Conservation (phyloP, 306 rosid genomes). For the Rosa rugosa region DNA sequence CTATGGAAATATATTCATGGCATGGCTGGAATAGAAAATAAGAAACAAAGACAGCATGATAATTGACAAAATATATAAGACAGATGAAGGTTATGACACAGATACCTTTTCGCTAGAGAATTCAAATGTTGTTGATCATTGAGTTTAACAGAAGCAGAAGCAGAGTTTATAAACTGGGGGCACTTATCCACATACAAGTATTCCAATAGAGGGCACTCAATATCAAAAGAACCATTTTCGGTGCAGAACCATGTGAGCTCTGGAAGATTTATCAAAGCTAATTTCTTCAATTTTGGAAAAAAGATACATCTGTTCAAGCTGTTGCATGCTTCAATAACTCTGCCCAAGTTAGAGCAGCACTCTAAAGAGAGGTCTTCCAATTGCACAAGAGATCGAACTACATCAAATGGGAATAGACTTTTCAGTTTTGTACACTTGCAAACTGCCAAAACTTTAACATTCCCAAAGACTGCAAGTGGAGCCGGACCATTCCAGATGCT, state of each 20-base stretch:
- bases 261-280: not conserved
- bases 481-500: not conserved
- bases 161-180: not conserved
- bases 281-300: not conserved
- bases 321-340: conserved; percentile 1
- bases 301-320: not conserved
- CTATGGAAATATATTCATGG: not conserved
- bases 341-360: not conserved
- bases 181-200: not conserved
- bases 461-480: not conserved
- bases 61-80: not conserved
- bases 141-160: conserved; percentile 1
- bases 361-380: conserved; percentile 10
- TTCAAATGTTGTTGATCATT: not conserved
- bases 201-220: conserved; percentile 14
- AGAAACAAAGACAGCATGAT: not conserved
- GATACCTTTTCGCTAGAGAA: not conserved
- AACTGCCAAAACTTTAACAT: not conserved
- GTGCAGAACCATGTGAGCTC: not conserved
- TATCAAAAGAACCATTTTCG: not conserved
- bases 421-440: not conserved
- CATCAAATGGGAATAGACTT: not conserved
- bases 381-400: not conserved
- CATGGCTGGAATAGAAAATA: not conserved
- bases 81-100: not conserved